phyloP scores from a whole-genome alignment of 441 rosid species.

The Aquilaria agallochum region DNA sequence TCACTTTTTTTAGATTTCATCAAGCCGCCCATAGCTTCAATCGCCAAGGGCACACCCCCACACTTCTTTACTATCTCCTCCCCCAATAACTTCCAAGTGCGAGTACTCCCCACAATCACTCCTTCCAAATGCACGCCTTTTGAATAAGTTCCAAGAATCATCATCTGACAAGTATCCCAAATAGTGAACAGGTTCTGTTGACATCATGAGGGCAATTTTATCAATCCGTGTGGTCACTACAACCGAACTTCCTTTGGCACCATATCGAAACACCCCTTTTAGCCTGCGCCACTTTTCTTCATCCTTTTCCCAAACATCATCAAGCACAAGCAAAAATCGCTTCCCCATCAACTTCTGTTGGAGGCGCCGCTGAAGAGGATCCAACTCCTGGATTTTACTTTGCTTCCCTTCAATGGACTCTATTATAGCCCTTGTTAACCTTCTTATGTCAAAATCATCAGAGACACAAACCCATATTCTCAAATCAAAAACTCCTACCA shows the following conservation, averaged over 20 bases:
- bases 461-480: too few species aligned
- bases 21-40: not conserved
- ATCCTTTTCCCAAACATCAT: slow-evolving; percentile 14
- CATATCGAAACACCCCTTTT: too few species aligned
- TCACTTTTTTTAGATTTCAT: not conserved
- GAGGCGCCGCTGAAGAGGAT: slow-evolving; percentile 1
- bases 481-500: too few species aligned
- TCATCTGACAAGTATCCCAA: too few species aligned
- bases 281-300: too few species aligned
- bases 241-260: not conserved
- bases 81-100: not conserved
- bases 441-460: too few species aligned
- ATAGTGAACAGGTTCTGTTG: not conserved
- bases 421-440: too few species aligned
- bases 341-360: slow-evolving; percentile 1
- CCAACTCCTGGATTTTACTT: not conserved
- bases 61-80: slow-evolving; percentile 10
- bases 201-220: not conserved
- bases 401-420: rapidly evolving
- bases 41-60: slow-evolving; percentile 2
- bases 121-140: not conserved
- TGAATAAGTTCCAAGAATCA: too few species aligned
- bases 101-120: too few species aligned
- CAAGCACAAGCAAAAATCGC: not conserved
- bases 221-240: not conserved